Percentiles rank a stretch among this genome's conserved stretches.
phyloP scores from a whole-genome alignment of 2,329 filamentous ascomycete genomes.

The Niveomyces coronatus region DNA sequence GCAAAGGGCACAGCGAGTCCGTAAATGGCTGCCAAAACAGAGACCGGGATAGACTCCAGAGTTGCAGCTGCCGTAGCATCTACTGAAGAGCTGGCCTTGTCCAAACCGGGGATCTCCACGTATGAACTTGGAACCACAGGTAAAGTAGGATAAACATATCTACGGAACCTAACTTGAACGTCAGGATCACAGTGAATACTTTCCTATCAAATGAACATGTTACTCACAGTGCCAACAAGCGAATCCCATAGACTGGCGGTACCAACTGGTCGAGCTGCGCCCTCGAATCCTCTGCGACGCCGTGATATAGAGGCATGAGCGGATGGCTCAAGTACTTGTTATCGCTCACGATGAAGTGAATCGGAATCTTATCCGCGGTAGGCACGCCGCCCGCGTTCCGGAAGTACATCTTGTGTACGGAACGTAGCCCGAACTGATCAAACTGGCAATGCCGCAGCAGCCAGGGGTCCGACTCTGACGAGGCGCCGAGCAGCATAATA shows the following conservation, averaged over 20 bases:
- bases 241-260: slow-evolving; percentile 6
- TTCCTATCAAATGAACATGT: neutral
- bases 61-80: neutral
- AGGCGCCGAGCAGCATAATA: slow-evolving; percentile 21
- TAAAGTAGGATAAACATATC: slow-evolving; percentile 10
- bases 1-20: slow-evolving; percentile 11
- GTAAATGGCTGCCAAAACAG: slow-evolving; percentile 12
- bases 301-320: neutral
- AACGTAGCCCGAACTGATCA: slow-evolving; percentile 24
- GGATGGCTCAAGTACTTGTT: slow-evolving; percentile 8
- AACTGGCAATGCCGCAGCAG: slow-evolving; percentile 25
- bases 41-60: slow-evolving; percentile 7
- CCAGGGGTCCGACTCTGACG: slow-evolving; percentile 25
- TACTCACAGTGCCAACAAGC: slow-evolving; percentile 10
- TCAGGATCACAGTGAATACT: neutral
- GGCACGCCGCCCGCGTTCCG: slow-evolving; percentile 28
- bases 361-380: slow-evolving; percentile 21
- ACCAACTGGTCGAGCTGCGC: slow-evolving; percentile 6
- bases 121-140: slow-evolving; percentile 10
- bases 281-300: neutral
- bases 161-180: slow-evolving; percentile 13
- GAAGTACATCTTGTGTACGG: slow-evolving; percentile 24
- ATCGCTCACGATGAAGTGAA: slow-evolving; percentile 16
- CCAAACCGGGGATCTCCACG: neutral
- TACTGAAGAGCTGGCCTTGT: neutral